Evolutionary conservation across 257 asterid species (phyloP).

Genomic region (Nicotiana paniculata): DNA sequence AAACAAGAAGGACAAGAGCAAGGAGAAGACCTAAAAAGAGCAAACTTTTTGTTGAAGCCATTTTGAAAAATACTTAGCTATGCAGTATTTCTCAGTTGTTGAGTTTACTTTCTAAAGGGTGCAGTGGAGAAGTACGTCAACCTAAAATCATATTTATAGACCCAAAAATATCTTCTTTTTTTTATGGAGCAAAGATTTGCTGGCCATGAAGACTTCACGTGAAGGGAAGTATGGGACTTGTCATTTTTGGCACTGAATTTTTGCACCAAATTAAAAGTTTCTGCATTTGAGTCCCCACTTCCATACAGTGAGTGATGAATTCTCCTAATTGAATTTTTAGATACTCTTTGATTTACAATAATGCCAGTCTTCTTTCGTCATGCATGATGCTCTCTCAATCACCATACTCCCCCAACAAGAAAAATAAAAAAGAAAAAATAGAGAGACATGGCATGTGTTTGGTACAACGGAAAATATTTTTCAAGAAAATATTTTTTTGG

Average conservation of each 20-base stretch:
- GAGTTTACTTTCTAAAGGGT: not conserved
- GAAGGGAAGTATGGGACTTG: not conserved
- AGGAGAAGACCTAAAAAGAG: not conserved
- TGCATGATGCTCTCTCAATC: not conserved
- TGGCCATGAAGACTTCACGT: not conserved
- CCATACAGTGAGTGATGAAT: not conserved
- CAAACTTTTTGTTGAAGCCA: not conserved
- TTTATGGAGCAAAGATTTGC: not conserved
- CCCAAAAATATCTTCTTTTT: not conserved
- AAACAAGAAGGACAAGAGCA: constrained; percentile 3
- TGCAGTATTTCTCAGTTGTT: not conserved
- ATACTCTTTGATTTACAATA: not conserved
- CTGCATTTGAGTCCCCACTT: not conserved
- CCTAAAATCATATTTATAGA: not conserved
- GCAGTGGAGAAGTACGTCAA: not conserved
- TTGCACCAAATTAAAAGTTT: not conserved
- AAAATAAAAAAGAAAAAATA: too few species aligned
- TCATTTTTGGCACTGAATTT: not conserved
- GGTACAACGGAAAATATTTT: too few species aligned
- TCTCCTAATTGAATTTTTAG: not conserved
- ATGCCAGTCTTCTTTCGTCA: not conserved
- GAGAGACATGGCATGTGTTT: too few species aligned
- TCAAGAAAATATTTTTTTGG: too few species aligned
- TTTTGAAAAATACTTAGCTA: not conserved
- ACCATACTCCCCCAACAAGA: too few species aligned